These are phyloP conservation scores for Waltiozyma sp. DNA, from an alignment of 1,139 yeast species.

Conservation along the genomic window DNA sequence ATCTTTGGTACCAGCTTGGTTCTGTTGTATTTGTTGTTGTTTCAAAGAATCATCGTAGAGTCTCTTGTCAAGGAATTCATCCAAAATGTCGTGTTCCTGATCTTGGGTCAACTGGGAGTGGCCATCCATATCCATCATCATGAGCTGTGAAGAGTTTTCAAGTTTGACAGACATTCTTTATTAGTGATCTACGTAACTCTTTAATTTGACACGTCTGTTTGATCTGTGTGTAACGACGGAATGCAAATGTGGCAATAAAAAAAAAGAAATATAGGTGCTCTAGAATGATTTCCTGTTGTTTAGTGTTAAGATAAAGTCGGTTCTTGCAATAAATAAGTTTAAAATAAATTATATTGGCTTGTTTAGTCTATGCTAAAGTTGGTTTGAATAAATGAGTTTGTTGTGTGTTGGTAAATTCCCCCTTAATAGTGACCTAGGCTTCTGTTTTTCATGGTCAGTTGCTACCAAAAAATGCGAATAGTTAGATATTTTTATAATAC, in stretches of 20 bases:
- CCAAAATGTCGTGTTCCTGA: slow-evolving; percentile 22
- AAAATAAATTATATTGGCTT: too few species aligned
- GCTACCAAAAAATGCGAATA: too few species aligned
- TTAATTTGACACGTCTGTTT: too few species aligned
- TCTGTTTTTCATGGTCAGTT: background rate
- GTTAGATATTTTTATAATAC: background rate
- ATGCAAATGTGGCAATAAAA: too few species aligned
- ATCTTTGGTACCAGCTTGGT: slow-evolving; percentile 5
- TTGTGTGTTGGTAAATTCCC: too few species aligned
- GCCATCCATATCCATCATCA: background rate
- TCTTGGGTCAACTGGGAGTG: background rate
- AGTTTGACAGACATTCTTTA: background rate
- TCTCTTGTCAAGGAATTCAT: slow-evolving; percentile 48
- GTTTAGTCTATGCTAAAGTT: too few species aligned
- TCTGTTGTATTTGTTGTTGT: slow-evolving; percentile 1
- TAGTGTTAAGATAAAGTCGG: too few species aligned
- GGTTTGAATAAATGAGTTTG: too few species aligned
- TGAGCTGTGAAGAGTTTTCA: background rate
- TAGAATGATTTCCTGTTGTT: too few species aligned
- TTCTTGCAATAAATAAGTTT: too few species aligned
- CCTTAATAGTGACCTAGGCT: background rate
- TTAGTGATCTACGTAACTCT: background rate
- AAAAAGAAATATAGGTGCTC: too few species aligned
- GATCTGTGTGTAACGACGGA: too few species aligned
- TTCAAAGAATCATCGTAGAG: slow-evolving; percentile 28